A percentile compares a stretch with the other conserved stretches of the same genome.
These are phyloP conservation scores for Xerocomus brunneocitrinus DNA, from an alignment of 768 basidiomycete species.

Conservation along the genomic window DNA sequence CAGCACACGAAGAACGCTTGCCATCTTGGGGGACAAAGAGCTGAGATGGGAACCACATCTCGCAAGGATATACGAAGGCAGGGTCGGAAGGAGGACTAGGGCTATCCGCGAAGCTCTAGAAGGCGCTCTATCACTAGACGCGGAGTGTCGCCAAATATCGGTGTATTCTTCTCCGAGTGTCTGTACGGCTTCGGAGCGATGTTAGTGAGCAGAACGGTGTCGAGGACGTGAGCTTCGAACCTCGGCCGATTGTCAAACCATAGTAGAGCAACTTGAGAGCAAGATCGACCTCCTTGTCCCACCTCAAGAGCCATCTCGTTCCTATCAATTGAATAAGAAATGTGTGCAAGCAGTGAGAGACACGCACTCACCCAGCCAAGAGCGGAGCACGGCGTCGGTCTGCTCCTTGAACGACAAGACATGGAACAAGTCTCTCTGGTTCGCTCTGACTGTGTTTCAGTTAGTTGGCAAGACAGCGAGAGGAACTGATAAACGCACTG, in stretches of 20 bases:
- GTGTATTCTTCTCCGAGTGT: conserved; percentile 92
- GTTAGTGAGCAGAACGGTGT: conserved; percentile 5
- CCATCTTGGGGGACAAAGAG: conserved; percentile 30
- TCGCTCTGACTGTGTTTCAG: conserved; percentile 61
- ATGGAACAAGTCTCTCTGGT: conserved; percentile 80
- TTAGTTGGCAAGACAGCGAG: conserved; percentile 4
- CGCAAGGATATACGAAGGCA: conserved; percentile 61
- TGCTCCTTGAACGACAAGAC: conserved; percentile 72
- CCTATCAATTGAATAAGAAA: conserved; percentile 41
- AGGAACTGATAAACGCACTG: conserved; percentile 45
- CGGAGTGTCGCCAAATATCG: conserved; percentile 71
- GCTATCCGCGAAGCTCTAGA: conserved; percentile 42
- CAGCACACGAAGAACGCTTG: conserved; percentile 32
- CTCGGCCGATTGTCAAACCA: conserved; percentile 69
- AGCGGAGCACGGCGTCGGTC: conserved; percentile 64
- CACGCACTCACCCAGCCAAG: conserved; percentile 63
- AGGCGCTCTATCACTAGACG: conserved; percentile 37
- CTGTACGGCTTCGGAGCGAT: conserved; percentile 52
- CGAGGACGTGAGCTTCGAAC: conserved; percentile 35
- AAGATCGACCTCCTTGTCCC: conserved; percentile 79
- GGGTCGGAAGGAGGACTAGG: conserved; percentile 59
- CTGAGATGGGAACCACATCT: conserved; percentile 42
- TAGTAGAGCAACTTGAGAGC: conserved; percentile 65
- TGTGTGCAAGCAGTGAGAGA: neutral
- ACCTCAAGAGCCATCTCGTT: conserved; percentile 71